Conservation (phyloP, 75 land plant genomes). For the Cryptomeria japonica region DNA sequence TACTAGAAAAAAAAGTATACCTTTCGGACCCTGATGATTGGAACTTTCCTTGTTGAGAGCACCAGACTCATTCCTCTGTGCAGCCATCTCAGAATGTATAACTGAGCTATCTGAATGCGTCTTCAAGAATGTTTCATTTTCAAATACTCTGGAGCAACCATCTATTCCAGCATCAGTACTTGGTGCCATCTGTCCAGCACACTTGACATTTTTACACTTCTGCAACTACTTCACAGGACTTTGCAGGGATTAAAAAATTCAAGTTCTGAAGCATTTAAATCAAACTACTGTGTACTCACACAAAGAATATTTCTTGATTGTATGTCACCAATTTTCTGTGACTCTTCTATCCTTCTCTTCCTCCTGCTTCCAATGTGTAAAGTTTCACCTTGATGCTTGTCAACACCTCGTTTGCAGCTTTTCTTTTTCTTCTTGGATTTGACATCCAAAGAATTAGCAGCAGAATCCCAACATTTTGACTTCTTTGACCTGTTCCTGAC, state of each 20-base stretch:
- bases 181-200: background rate
- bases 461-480: background rate
- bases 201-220: background rate
- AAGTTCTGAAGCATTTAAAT: slow-evolving; percentile 5
- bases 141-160: background rate
- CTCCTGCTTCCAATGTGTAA: background rate
- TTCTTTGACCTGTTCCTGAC: background rate
- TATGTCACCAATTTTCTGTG: background rate
- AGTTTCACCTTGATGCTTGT: background rate
- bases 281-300: background rate
- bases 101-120: background rate
- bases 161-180: background rate
- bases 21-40: background rate
- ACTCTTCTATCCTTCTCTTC: slow-evolving; percentile 3
- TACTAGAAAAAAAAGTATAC: background rate
- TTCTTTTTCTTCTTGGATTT: background rate
- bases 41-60: background rate
- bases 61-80: background rate
- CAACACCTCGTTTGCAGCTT: background rate
- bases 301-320: background rate
- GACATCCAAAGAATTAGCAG: background rate
- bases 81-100: background rate
- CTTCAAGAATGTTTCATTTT: background rate
- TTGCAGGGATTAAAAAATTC: background rate
- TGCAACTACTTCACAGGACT: background rate